Percentiles rank a stretch among this genome's conserved stretches.
phyloP scores from a whole-genome alignment of 306 rosid genomes.

The Benincasa hispida region DNA sequence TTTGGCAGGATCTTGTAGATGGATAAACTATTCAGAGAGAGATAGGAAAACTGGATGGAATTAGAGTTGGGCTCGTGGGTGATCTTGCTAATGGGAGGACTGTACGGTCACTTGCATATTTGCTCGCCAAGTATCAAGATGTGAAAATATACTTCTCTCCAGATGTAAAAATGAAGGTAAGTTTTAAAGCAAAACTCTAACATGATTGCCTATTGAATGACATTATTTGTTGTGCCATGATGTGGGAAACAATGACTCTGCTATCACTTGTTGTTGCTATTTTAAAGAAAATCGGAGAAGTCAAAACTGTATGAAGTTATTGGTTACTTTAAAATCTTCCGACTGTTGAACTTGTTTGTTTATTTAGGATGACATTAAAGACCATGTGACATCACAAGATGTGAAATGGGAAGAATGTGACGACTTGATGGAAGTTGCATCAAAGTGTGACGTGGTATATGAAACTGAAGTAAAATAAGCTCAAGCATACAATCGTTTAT shows the following conservation, averaged over 20 bases:
- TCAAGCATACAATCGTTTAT: no score
- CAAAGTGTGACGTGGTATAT: conserved; percentile 72
- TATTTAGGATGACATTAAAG: conserved; percentile 74
- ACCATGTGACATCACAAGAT: conserved; percentile 47
- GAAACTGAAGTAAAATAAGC: no score
- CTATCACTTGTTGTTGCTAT: neutral
- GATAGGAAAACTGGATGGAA: conserved; percentile 64
- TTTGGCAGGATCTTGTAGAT: conserved; percentile 62
- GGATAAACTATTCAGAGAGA: conserved; percentile 71
- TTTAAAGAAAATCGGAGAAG: neutral
- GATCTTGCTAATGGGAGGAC: conserved; percentile 91
- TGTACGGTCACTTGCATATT: conserved; percentile 74
- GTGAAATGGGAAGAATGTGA: conserved; percentile 78
- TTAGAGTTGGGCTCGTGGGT: conserved; percentile 74
- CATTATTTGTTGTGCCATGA: neutral
- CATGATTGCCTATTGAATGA: neutral
- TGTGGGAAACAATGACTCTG: neutral
- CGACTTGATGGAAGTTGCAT: conserved; percentile 73
- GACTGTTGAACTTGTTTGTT: neutral
- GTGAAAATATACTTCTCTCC: conserved; percentile 71
- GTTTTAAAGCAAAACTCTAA: neutral
- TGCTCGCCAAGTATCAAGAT: conserved; percentile 65
- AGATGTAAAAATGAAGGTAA: conserved; percentile 81
- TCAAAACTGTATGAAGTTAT: neutral
- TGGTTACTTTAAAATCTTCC: neutral